A percentile compares a stretch with the other conserved stretches of the same genome.
phyloP scores from a whole-genome alignment of 805 yeast genomes.

The Schwanniomyces occidentalis region DNA sequence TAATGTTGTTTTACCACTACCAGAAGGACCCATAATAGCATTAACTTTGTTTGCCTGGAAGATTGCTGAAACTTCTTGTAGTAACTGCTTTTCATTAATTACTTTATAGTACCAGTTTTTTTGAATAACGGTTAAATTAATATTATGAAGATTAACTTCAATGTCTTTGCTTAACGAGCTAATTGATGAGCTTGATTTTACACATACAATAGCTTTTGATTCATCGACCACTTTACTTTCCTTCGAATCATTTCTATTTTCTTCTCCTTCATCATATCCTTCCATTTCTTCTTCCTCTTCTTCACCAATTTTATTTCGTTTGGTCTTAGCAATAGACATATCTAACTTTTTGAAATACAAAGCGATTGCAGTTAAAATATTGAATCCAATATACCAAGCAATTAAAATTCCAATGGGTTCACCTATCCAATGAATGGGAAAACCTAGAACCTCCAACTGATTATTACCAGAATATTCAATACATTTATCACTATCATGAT shows the following conservation, averaged over 20 bases:
- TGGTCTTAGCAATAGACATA: slow-evolving; percentile 47
- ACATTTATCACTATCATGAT: slow-evolving; percentile 23
- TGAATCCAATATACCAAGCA: slow-evolving; percentile 60
- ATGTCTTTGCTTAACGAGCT: slow-evolving; percentile 10
- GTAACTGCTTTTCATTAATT: slow-evolving; percentile 4
- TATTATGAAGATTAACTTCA: slow-evolving; percentile 18
- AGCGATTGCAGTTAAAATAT: slow-evolving; percentile 46
- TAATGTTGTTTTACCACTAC: slow-evolving; percentile 45
- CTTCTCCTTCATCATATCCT: slow-evolving; percentile 10
- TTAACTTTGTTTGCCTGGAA: slow-evolving; percentile 36
- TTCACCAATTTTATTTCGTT: slow-evolving; percentile 33
- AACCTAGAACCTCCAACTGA: slow-evolving; percentile 59
- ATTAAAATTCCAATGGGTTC: slow-evolving; percentile 62
- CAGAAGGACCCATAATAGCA: slow-evolving; percentile 49
- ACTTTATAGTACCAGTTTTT: slow-evolving; percentile 12
- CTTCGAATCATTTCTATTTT: slow-evolving; percentile 9
- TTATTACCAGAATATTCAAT: slow-evolving; percentile 53
- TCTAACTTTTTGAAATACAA: slow-evolving; percentile 52
- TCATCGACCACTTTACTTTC: background rate
- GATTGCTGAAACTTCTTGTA: slow-evolving; percentile 29
- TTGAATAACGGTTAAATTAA: slow-evolving; percentile 51
- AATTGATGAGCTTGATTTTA: background rate
- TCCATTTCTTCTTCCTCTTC: slow-evolving; percentile 16
- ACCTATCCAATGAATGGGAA: slow-evolving; percentile 60
- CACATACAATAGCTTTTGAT: background rate